phyloP scores from a whole-genome alignment of 495 filamentous ascomycete species.

The Lophiostoma macrostomum region DNA sequence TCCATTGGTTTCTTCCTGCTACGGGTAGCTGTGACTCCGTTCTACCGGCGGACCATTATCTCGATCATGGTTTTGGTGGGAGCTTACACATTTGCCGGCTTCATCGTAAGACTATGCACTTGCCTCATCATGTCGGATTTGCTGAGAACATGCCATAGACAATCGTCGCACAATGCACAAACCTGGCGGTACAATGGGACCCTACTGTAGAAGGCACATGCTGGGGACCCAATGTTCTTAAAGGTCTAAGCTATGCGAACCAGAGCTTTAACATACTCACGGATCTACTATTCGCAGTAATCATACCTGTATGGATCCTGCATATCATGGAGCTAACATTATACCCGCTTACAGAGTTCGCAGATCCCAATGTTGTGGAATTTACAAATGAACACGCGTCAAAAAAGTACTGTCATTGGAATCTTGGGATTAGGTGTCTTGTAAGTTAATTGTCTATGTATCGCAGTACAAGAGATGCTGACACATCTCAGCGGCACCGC shows the following conservation, averaged over 20 bases:
- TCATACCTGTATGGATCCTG: slow-evolving; percentile 44
- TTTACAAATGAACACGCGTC: slow-evolving; percentile 26
- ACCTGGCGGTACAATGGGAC: slow-evolving; percentile 23
- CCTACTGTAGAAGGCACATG: slow-evolving; percentile 15
- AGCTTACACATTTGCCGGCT: slow-evolving; percentile 30
- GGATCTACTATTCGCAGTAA: slow-evolving; percentile 46
- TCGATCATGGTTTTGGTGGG: slow-evolving; percentile 35
- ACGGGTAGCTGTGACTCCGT: slow-evolving; percentile 29
- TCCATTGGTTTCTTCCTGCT: slow-evolving; percentile 39
- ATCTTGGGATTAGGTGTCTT: slow-evolving; percentile 25
- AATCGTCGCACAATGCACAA: slow-evolving; percentile 20
- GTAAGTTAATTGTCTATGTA: slow-evolving; percentile 7
- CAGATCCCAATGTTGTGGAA: slow-evolving; percentile 31
- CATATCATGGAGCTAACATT: no score
- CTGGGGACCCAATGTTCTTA: slow-evolving; percentile 8
- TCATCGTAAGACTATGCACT: slow-evolving; percentile 15
- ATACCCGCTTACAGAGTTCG: no score
- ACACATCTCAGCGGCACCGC: slow-evolving; percentile 14
- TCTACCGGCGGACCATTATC: slow-evolving; percentile 22
- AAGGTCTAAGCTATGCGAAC: slow-evolving; percentile 35
- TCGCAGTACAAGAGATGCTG: no score
- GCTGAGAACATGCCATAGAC: slow-evolving; percentile 1
- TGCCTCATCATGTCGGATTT: neutral
- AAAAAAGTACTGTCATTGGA: slow-evolving; percentile 23
- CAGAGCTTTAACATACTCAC: slow-evolving; percentile 48